phyloP scores from a whole-genome alignment of 2,329 filamentous ascomycete genomes.

The Ophiosphaerella narmari region DNA sequence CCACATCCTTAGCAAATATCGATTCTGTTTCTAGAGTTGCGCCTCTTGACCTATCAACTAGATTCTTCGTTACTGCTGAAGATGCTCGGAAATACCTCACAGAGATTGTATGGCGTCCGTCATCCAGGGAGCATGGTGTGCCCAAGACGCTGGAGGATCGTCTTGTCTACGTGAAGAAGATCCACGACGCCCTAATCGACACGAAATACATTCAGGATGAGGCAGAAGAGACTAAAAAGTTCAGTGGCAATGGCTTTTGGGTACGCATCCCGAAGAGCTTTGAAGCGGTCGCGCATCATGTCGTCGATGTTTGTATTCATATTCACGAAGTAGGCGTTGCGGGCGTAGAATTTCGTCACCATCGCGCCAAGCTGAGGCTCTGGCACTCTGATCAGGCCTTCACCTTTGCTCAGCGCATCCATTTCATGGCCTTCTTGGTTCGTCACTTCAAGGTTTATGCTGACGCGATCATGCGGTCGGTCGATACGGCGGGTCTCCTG shows the following conservation, averaged over 20 bases:
- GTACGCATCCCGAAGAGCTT: not conserved
- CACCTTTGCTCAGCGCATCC: slow-evolving; percentile 2
- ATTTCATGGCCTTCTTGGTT: not conserved
- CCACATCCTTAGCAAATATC: no score
- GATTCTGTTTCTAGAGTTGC: not conserved
- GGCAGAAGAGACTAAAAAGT: not conserved
- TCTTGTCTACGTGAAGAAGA: slow-evolving; percentile 1
- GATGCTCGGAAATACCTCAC: not conserved
- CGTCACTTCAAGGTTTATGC: slow-evolving; percentile 1
- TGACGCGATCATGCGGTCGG: not conserved
- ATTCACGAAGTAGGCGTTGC: not conserved
- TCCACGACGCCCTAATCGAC: not conserved
- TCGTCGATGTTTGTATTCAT: not conserved
- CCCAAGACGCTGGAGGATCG: not conserved
- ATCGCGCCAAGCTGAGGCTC: not conserved
- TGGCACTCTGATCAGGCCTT: not conserved
- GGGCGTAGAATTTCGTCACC: not conserved
- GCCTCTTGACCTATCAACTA: not conserved
- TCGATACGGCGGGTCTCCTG: not conserved
- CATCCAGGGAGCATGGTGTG: not conserved
- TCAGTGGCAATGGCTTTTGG: not conserved
- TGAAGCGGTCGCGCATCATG: not conserved
- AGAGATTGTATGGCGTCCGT: not conserved
- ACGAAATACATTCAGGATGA: not conserved
- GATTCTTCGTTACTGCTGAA: not conserved